Evolutionary conservation across 345 rosid species (phyloP), one percentile per base, ranked within the genome.

Genomic region (Boechera stricta): DNA sequence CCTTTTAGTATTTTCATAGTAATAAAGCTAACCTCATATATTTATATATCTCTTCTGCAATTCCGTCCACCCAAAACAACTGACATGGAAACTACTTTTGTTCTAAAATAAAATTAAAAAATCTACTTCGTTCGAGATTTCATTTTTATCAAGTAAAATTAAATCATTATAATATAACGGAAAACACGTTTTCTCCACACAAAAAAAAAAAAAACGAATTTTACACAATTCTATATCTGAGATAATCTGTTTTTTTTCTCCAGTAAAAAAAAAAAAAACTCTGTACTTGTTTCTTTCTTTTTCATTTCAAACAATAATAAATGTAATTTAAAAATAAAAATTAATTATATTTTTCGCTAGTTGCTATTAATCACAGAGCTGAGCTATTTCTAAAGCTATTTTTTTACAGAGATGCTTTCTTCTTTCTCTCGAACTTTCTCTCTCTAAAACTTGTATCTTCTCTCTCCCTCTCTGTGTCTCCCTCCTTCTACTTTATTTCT

Each of bases 31-130:
- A 62, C 35, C 15, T 28, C 71, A 33, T 63, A 33, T 36, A 52
- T 35, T 39, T 24, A 21, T 21, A 21, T 36, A 7, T 5, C 9
- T 76, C 63, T 69, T 69, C 58, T 61, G 47, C 62, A 76, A 69
- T 55, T 49, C 75, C 64, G 71, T 76, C 80, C 80, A 76, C 80
- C 55, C 75, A 76, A 76, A 69, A 61, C 70, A 61, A 53, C 80
- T 76, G 80, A 76, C 75, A 69, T 61, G 39, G 75, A 62, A 68
- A 76, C 71, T 41, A 76, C 75, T 62, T 76, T 76, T 12, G 6
- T 68, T 39, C 10, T 60, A 33, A 15, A 16, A 24, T 9, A 6
- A 2, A 21, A 61, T 15, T 7, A 33, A 28, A 55, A 44, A 59
- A n/a, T 67, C 18, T 2, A 36, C 10, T 18, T 2, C 0, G 32